These are phyloP conservation scores for Metschnikowia cubensis DNA, from an alignment of 805 yeast species.

Conservation along the genomic window DNA sequence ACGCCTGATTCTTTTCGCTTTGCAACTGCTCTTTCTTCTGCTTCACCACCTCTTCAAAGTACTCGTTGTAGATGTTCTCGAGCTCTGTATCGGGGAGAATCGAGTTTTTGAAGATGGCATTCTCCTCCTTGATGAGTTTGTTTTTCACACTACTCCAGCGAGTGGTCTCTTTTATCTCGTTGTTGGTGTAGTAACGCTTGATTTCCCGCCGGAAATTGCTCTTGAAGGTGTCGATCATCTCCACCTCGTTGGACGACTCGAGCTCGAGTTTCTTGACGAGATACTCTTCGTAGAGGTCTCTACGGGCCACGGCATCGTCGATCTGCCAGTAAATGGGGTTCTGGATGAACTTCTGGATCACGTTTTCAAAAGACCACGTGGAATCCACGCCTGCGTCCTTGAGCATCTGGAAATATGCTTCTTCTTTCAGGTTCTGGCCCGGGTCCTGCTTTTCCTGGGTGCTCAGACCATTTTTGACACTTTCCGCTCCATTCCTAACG, in stretches of 20 bases:
- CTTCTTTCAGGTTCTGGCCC: constrained; percentile 32
- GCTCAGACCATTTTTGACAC: neutral
- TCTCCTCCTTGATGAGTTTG: constrained; percentile 50
- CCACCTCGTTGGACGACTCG: constrained; percentile 51
- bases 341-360: constrained; percentile 53
- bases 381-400: constrained; percentile 57
- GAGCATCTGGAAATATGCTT: constrained; percentile 51
- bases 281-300: constrained; percentile 61
- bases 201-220: constrained; percentile 50
- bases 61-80: constrained; percentile 50
- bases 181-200: constrained; percentile 25
- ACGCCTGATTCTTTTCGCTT: constrained; percentile 43
- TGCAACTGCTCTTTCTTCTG: constrained; percentile 23
- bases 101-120: constrained; percentile 61
- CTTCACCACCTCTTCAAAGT: constrained; percentile 36
- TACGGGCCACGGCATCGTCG: constrained; percentile 56
- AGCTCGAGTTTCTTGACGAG: constrained; percentile 38
- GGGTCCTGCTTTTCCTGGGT: constrained; percentile 6
- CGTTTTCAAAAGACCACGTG: constrained; percentile 69
- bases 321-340: constrained; percentile 69
- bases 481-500: neutral
- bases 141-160: constrained; percentile 59
- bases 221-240: constrained; percentile 53
- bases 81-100: constrained; percentile 57
- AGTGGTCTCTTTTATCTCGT: constrained; percentile 50